Evolutionary conservation across 1,284 basidiomycete genomes (phyloP).

Genomic region (Cryptococcus amylolentus): DNA sequence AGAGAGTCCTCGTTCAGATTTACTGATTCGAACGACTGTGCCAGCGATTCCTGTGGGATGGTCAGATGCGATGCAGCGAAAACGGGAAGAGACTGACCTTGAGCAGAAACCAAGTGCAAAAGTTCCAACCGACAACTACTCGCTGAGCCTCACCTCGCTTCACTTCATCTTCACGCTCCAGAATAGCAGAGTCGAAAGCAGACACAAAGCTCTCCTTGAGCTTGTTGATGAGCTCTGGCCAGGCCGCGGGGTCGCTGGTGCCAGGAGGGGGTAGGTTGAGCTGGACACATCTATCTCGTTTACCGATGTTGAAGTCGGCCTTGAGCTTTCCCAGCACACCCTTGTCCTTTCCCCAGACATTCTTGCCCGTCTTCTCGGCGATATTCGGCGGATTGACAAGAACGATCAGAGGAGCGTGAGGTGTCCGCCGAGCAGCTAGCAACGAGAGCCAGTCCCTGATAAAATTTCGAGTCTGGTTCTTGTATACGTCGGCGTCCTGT

Average conservation of each 20-base stretch:
- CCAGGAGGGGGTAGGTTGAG: conserved; percentile 50
- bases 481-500: conserved; percentile 83
- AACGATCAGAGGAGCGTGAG: conserved; percentile 82
- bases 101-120: conserved; percentile 89
- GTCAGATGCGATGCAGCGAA: conserved; percentile 2
- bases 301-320: conserved; percentile 87
- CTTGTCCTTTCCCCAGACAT: conserved; percentile 44
- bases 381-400: conserved; percentile 59
- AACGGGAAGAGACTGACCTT: conserved; percentile 60
- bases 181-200: conserved; percentile 75
- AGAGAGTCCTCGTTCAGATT: conserved; percentile 85
- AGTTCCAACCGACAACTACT: conserved; percentile 91
- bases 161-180: conserved; percentile 80
- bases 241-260: conserved; percentile 65
- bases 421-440: conserved; percentile 64
- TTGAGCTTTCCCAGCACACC: conserved; percentile 82
- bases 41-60: conserved; percentile 77
- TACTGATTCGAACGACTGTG: conserved; percentile 86
- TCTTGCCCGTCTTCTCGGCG: conserved; percentile 58
- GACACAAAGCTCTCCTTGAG: conserved; percentile 81
- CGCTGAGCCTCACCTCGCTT: conserved; percentile 78
- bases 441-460: conserved; percentile 84
- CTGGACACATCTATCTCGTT: conserved; percentile 83
- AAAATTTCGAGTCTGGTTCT: conserved; percentile 69
- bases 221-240: conserved; percentile 84